phyloP scores from a whole-genome alignment of 2,329 filamentous ascomycete species.

The Microsporum ferrugineum region DNA sequence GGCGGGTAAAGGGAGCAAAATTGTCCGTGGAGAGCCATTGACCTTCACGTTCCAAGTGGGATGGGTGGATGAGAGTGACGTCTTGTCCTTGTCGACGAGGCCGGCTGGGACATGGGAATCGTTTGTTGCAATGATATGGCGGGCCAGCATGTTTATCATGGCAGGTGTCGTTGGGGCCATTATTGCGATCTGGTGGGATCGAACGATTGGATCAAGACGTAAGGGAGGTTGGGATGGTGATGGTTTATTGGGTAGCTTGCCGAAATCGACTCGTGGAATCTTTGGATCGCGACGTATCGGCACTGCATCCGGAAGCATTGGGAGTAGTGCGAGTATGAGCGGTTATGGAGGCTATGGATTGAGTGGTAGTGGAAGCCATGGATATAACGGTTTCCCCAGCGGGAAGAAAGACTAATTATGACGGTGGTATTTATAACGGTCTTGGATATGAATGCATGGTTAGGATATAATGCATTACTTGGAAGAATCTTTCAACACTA shows the following conservation, averaged over 20 bases:
- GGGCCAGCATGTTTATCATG: slow-evolving; percentile 20
- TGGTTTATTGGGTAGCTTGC: slow-evolving; percentile 34
- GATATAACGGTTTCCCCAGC: slow-evolving; percentile 23
- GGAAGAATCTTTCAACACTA: background rate
- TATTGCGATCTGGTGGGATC: slow-evolving; percentile 29
- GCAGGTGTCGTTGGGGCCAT: slow-evolving; percentile 28
- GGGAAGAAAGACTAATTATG: slow-evolving; percentile 33
- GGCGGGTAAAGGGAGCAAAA: slow-evolving; percentile 44
- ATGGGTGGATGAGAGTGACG: slow-evolving; percentile 48
- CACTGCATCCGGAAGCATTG: slow-evolving; percentile 34
- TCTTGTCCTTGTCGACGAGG: slow-evolving; percentile 25
- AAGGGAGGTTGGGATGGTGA: slow-evolving; percentile 28
- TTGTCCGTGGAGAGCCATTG: slow-evolving; percentile 79
- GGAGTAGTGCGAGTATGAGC: slow-evolving; percentile 30
- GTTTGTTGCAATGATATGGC: slow-evolving; percentile 14
- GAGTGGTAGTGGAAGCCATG: slow-evolving; percentile 21
- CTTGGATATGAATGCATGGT: background rate
- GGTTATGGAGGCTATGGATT: slow-evolving; percentile 47
- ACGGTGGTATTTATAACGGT: background rate
- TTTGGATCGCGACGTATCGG: slow-evolving; percentile 40
- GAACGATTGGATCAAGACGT: slow-evolving; percentile 19
- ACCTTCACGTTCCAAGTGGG: slow-evolving; percentile 68
- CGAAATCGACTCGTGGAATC: slow-evolving; percentile 1
- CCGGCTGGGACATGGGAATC: background rate
- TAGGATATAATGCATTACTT: background rate